A percentile compares a stretch with the other conserved stretches of the same genome.
phyloP scores from a whole-genome alignment of 2,329 filamentous ascomycete species.

The Fusarium keratoplasticum region DNA sequence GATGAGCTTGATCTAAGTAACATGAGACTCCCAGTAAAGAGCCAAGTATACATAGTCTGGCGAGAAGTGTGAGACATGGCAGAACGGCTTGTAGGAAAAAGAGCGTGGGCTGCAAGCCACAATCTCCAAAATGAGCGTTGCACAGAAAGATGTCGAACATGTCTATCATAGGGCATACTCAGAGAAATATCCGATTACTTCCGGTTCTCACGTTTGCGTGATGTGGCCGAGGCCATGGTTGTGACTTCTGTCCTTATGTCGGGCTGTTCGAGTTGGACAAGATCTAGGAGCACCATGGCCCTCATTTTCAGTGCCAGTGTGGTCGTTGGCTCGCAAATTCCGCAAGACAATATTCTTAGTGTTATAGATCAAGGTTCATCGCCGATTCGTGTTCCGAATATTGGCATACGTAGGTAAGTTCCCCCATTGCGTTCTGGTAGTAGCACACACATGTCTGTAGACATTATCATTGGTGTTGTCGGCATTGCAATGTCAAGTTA shows the following conservation, averaged over 20 bases:
- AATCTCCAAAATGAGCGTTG: background rate
- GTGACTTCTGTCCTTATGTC: background rate
- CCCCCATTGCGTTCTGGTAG: background rate
- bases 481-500: background rate
- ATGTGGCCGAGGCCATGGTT: background rate
- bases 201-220: background rate
- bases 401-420: background rate
- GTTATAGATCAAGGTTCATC: too few relatives aligned
- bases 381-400: background rate
- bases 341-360: background rate
- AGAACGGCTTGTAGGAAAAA: background rate
- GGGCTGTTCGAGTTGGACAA: background rate
- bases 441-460: background rate
- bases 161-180: background rate
- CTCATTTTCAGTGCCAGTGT: background rate
- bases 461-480: background rate
- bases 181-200: background rate
- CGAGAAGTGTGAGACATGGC: background rate
- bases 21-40: background rate
- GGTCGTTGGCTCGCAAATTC: background rate
- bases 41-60: background rate
- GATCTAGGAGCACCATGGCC: background rate
- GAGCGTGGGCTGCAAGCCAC: background rate
- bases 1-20: background rate
- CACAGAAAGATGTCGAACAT: background rate